phyloP scores from a whole-genome alignment of 2,329 filamentous ascomycete genomes.

The Setomelanomma holmii region DNA sequence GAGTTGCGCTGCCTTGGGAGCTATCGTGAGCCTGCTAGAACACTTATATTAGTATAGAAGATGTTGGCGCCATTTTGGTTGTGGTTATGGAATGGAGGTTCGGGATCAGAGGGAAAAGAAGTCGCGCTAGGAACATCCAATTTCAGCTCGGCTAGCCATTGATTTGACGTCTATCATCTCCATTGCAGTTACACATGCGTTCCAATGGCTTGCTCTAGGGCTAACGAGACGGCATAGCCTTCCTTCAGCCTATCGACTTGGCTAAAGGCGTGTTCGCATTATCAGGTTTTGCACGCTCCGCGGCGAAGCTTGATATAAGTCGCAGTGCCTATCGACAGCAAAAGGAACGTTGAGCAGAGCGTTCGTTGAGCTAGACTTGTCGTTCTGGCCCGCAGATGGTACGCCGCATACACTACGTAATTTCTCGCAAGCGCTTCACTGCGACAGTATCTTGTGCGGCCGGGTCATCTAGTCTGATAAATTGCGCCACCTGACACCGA shows the following conservation, averaged over 20 bases:
- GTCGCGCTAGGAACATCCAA: slow-evolving; percentile 43
- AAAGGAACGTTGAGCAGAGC: too few relatives aligned
- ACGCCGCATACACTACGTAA: too few relatives aligned
- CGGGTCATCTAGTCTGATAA: too few relatives aligned
- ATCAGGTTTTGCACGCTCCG: too few relatives aligned
- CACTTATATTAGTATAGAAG: slow-evolving; percentile 11
- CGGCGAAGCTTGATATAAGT: too few relatives aligned
- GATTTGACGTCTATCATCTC: slow-evolving; percentile 31
- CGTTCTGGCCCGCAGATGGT: too few relatives aligned
- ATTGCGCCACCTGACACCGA: too few relatives aligned
- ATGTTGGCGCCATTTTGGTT: slow-evolving; percentile 29
- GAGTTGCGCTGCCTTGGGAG: slow-evolving; percentile 21
- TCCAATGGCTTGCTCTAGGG: neutral
- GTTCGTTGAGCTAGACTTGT: too few relatives aligned
- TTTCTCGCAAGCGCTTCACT: too few relatives aligned
- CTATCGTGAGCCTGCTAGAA: slow-evolving; percentile 16
- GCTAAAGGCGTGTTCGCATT: neutral
- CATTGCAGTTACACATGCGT: neutral
- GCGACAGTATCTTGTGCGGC: too few relatives aligned
- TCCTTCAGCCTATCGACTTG: neutral
- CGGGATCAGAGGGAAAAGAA: slow-evolving; percentile 34
- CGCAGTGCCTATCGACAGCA: too few relatives aligned
- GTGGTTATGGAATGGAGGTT: slow-evolving; percentile 39
- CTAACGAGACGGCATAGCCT: neutral
- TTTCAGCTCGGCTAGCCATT: slow-evolving; percentile 47